Evolutionary conservation across 768 basidiomycete species (phyloP), one percentile per base, ranked within the genome.

Genomic region (Nidularia pulvinata): DNA sequence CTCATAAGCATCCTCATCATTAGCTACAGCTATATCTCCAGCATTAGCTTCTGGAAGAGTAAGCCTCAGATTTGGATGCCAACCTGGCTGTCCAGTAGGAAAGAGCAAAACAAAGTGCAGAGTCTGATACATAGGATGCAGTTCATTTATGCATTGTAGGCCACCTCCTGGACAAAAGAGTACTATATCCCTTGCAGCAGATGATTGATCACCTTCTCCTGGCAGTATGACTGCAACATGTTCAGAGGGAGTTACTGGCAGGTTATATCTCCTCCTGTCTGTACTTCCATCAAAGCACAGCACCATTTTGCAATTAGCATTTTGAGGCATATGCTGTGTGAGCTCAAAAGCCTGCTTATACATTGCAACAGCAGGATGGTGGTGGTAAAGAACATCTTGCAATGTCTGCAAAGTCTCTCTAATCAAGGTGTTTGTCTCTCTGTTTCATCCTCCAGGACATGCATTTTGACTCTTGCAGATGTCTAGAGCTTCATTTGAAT

Each of bases 61-160:
- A 2, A 46, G 45, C 4, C 10, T 10, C 25, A 46, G 4, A 2
- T 46, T 2, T 4, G 45, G 45, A 25, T 46, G 64, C 76, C 72
- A 81, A 2, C 77, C 77, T 37, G 57, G 43, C 11, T 72, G 58
- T 2, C 76, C 75, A 37, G 48, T 14, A 3, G 77, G 73, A 64
- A 80, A 79, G 1, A 82, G 62, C 0, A 82, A 56, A 0, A 74
- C 69, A 71, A 78, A 80, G 11, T 78, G 71, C 0, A 81, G 61
- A 0, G 75, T 57, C 0, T 56, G 33, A 55, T 80, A 82, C 0
- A 60, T 50, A 4, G 70, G 65, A 55, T 75, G 62, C 0, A 62
- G 50, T 1, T 81, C 67, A 52, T 50, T 66, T 35, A 79, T 75
- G 1, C 59, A 49, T 19, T 55, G 33, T 2, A 78, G 53, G 1